A percentile compares a stretch with the other conserved stretches of the same genome.
phyloP scores from a whole-genome alignment of 139 green algal genomes.

The Pseudopediastrum boryanum region DNA sequence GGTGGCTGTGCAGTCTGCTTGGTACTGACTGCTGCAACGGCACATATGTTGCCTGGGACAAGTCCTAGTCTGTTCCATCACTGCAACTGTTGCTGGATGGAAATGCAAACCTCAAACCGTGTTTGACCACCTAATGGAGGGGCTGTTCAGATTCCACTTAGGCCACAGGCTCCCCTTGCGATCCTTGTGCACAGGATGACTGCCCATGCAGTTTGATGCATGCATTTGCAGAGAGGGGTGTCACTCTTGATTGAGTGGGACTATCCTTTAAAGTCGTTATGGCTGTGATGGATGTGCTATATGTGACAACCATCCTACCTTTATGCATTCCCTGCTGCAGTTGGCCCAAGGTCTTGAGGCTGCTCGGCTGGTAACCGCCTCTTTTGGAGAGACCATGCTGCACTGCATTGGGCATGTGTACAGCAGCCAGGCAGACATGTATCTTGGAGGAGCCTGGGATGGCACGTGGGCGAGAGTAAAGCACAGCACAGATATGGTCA shows the following conservation, averaged over 20 bases:
- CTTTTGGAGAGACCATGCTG: constrained; percentile 85
- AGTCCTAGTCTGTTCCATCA: too few relatives aligned
- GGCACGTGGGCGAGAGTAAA: constrained; percentile 12
- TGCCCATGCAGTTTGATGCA: background rate
- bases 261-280: background rate
- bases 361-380: constrained; percentile 61
- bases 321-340: constrained; percentile 47
- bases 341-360: background rate
- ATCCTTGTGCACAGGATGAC: background rate
- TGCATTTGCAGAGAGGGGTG: background rate
- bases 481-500: background rate
- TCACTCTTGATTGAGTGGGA: background rate
- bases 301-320: too few relatives aligned
- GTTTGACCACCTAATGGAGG: too few relatives aligned
- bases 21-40: too few relatives aligned
- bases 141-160: too few relatives aligned
- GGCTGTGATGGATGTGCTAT: background rate
- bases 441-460: constrained; percentile 51
- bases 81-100: too few relatives aligned
- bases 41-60: too few relatives aligned
- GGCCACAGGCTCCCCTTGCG: too few relatives aligned
- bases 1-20: too few relatives aligned
- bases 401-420: constrained; percentile 68
- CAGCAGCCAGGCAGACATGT: constrained; percentile 6
- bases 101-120: too few relatives aligned